Conservation (phyloP, 305 asterid genomes). For the Fraxinus greggii region DNA sequence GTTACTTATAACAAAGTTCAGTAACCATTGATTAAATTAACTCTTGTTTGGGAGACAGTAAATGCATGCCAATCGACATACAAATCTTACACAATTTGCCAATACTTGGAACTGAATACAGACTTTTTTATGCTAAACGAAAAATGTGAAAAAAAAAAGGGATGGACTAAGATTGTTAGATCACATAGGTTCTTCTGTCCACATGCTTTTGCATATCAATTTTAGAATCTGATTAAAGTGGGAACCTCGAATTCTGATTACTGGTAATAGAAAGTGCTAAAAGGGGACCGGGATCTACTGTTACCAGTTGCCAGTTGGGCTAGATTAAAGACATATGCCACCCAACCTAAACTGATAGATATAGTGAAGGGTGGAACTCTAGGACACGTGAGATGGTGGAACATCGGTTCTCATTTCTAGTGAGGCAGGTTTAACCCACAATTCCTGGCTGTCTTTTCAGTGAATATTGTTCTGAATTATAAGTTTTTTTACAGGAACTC, state of each 20-base stretch:
- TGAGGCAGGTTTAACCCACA: conserved; percentile 43
- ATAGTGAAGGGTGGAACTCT: conserved; percentile 62
- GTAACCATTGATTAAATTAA: too few relatives aligned
- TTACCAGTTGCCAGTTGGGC: conserved; percentile 93
- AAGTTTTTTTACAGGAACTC: conserved; percentile 65
- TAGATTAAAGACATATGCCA: conserved; percentile 94
- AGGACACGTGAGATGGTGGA: conserved; percentile 89
- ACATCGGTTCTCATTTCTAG: conserved; percentile 91
- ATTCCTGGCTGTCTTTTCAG: conserved; percentile 10
- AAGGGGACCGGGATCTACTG: conserved; percentile 57
- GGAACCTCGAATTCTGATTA: neutral
- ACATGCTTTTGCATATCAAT: neutral
- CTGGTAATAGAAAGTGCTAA: conserved; percentile 79
- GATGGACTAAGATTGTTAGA: neutral
- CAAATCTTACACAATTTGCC: too few relatives aligned
- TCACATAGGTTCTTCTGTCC: neutral
- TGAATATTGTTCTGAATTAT: conserved; percentile 14
- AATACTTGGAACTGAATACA: too few relatives aligned
- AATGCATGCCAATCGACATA: too few relatives aligned
- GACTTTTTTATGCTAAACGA: too few relatives aligned
- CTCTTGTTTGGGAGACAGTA: too few relatives aligned
- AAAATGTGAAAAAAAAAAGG: too few relatives aligned
- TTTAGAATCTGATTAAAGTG: neutral
- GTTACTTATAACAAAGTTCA: too few relatives aligned
- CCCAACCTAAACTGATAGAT: conserved; percentile 70